phyloP scores from a whole-genome alignment of 257 asterid species.

The Nicotiana tabacum region DNA sequence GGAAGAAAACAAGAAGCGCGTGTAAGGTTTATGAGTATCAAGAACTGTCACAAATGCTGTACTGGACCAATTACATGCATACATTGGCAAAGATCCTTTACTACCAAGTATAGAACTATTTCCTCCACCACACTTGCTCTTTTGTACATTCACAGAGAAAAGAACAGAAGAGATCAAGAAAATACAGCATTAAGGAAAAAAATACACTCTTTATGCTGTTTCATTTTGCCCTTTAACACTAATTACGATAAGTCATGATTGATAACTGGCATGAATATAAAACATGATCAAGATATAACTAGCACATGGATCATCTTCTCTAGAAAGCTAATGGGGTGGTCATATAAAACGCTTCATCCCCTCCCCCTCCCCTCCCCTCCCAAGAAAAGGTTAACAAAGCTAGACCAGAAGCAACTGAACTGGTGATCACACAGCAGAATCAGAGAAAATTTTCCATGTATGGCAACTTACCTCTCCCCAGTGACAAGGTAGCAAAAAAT shows the following conservation, averaged over 20 bases:
- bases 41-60: background rate
- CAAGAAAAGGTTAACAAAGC: background rate
- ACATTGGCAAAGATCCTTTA: background rate
- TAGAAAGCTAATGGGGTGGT: background rate
- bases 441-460: background rate
- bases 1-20: background rate
- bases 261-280: background rate
- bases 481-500: conserved; percentile 49
- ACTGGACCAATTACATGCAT: background rate
- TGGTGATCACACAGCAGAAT: background rate
- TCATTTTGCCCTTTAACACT: background rate
- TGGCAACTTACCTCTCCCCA: conserved; percentile 62
- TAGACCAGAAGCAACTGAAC: background rate
- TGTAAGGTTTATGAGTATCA: background rate
- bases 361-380: background rate
- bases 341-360: background rate
- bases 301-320: background rate
- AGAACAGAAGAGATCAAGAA: background rate
- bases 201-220: background rate
- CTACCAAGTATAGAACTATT: background rate
- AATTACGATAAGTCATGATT: background rate
- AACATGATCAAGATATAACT: background rate
- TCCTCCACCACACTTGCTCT: background rate
- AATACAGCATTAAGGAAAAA: background rate
- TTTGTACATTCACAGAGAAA: background rate